These are phyloP conservation scores for Oldenlandia corymbosa DNA, from an alignment of 257 asterid species.

Conservation along the genomic window DNA sequence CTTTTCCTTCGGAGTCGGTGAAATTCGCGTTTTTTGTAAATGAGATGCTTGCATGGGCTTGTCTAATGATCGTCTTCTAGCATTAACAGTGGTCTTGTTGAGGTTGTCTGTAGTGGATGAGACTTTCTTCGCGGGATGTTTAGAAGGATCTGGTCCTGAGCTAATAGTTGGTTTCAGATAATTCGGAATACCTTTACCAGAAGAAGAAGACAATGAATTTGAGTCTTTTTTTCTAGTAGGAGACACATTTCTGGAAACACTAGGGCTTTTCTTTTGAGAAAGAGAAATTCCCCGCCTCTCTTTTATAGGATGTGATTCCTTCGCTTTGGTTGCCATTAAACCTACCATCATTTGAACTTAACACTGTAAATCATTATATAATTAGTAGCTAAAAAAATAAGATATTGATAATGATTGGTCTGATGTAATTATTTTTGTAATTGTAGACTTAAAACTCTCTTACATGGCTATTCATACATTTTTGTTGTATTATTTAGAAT, in stretches of 20 bases:
- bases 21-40: slow-evolving; percentile 25
- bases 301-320: slow-evolving; percentile 32
- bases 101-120: slow-evolving; percentile 14
- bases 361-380: too few relatives aligned
- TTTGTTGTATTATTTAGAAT: too few relatives aligned
- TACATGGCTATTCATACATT: too few relatives aligned
- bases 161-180: slow-evolving; percentile 48
- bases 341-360: too few relatives aligned
- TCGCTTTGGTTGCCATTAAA: slow-evolving; percentile 51
- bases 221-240: slow-evolving; percentile 16
- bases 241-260: slow-evolving; percentile 22
- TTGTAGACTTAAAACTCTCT: too few relatives aligned
- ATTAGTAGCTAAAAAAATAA: too few relatives aligned
- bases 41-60: slow-evolving; percentile 43
- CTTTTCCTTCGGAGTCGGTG: slow-evolving; percentile 33
- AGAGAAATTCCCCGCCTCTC: slow-evolving; percentile 56
- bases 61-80: slow-evolving; percentile 55
- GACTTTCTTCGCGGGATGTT: slow-evolving; percentile 26
- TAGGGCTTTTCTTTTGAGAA: slow-evolving; percentile 26
- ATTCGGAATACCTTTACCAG: slow-evolving; percentile 34
- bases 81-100: slow-evolving; percentile 9
- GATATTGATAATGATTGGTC: too few relatives aligned
- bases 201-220: slow-evolving; percentile 12
- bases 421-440: too few relatives aligned
- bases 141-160: slow-evolving; percentile 23